Conservation (phyloP, 2,329 filamentous ascomycete species). For the Penicillium palitans region DNA sequence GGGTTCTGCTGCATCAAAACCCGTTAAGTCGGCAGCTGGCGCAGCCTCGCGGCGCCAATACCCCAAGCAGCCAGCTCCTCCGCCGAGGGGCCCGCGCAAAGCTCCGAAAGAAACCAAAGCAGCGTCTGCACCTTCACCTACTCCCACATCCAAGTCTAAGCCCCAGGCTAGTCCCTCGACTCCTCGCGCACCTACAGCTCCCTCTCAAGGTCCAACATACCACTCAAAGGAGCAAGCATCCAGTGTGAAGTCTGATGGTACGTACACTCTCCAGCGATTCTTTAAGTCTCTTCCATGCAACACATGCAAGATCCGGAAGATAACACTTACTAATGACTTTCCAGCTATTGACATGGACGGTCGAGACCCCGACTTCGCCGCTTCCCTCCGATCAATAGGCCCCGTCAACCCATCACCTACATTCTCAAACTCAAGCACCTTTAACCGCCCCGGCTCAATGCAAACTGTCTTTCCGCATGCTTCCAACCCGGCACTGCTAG, state of each 20-base stretch:
- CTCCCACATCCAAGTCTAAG: conserved; percentile 4
- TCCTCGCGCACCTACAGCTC: conserved; percentile 9
- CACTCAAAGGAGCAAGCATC: conserved; percentile 40
- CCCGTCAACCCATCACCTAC: conserved; percentile 60
- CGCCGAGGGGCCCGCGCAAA: conserved; percentile 31
- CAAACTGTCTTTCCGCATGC: conserved; percentile 40
- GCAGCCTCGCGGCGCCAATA: conserved; percentile 57
- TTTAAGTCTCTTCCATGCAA: neutral
- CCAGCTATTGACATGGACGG: conserved; percentile 61
- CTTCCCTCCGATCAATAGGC: conserved; percentile 70
- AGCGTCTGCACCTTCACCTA: conserved; percentile 40
- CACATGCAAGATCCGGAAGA: neutral
- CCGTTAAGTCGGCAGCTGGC: conserved; percentile 50
- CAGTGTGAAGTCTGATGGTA: conserved; percentile 37
- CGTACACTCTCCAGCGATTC: neutral
- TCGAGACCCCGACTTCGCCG: conserved; percentile 68
- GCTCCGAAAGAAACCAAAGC: conserved; percentile 26
- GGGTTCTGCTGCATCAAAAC: conserved; percentile 62
- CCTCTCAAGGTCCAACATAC: conserved; percentile 32
- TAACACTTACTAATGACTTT: conserved; percentile 4
- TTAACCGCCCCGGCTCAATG: conserved; percentile 35
- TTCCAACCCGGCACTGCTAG: conserved; percentile 56
- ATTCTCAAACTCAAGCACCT: conserved; percentile 56
- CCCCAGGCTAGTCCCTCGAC: conserved; percentile 1
- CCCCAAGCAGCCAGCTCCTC: conserved; percentile 49